Evolutionary conservation across 1,284 basidiomycete species (phyloP).

Genomic region (Golubevia sp.): DNA sequence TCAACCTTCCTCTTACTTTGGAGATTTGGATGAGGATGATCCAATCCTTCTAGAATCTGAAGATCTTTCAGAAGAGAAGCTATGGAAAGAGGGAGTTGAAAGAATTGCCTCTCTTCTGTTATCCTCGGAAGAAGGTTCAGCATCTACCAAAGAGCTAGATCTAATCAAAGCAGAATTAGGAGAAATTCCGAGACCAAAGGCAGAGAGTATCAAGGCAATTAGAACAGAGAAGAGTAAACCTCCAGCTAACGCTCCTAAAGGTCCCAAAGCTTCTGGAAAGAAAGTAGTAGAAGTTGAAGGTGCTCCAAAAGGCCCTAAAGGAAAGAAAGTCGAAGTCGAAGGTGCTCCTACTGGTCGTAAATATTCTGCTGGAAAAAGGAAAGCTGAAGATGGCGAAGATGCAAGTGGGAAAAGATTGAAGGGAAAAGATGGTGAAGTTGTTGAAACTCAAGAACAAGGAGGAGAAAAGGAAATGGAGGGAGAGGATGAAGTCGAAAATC

Average conservation of each 20-base stretch:
- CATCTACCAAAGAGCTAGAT: not conserved
- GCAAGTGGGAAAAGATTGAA: constrained; percentile 12
- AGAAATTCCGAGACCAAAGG: constrained; percentile 29
- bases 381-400: constrained; percentile 24
- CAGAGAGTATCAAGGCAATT: constrained; percentile 20
- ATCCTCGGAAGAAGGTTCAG: constrained; percentile 74
- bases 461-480: constrained; percentile 8
- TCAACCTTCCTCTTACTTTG: constrained; percentile 86
- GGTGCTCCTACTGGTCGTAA: constrained; percentile 5
- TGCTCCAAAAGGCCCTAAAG: constrained; percentile 3
- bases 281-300: constrained; percentile 7
- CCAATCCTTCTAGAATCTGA: constrained; percentile 67
- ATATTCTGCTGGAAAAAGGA: constrained; percentile 38
- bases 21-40: constrained; percentile 85
- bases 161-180: constrained; percentile 27
- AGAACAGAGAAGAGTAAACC: too few species aligned
- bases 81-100: constrained; percentile 76
- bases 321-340: constrained; percentile 8
- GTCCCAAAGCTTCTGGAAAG: not conserved
- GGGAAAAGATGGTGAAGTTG: not conserved
- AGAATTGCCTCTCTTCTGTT: constrained; percentile 60
- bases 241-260: not conserved
- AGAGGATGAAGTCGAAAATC: constrained; percentile 18
- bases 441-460: constrained; percentile 2
- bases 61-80: constrained; percentile 36